Evolutionary conservation across 1,284 basidiomycete genomes (phyloP).

Genomic region (Anthracocystis panici-leucophaei): DNA sequence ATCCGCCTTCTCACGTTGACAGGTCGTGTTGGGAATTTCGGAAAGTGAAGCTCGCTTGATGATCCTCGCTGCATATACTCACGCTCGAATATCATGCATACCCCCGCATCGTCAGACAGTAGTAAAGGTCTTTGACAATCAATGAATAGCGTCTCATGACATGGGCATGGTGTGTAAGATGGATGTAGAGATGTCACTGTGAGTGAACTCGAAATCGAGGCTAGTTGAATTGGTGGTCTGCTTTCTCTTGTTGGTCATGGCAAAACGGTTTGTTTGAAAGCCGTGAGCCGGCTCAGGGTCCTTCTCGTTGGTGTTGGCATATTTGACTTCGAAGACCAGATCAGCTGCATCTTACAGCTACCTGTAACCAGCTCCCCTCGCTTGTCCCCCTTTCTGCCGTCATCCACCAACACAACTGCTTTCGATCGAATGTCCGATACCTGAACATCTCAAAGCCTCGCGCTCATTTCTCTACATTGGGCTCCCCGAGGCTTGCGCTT

Average conservation of each 20-base stretch:
- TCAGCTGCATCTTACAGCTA: too few relatives aligned
- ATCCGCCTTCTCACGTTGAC: too few relatives aligned
- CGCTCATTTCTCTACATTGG: not conserved
- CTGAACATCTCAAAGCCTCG: not conserved
- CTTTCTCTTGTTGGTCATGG: not conserved
- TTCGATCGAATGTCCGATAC: not conserved
- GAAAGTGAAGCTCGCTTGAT: constrained; percentile 35
- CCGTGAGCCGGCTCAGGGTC: constrained; percentile 30
- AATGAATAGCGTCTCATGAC: not conserved
- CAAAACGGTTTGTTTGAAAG: constrained; percentile 25
- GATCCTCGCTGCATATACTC: not conserved
- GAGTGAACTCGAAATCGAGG: too few relatives aligned
- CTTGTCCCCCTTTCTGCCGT: not conserved
- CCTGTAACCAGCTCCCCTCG: not conserved
- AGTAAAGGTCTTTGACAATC: not conserved
- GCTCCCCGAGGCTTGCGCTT: not conserved
- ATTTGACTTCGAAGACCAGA: not conserved
- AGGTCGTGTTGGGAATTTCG: constrained; percentile 18
- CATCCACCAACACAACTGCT: too few relatives aligned
- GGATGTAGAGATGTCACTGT: too few relatives aligned
- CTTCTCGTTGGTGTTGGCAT: not conserved
- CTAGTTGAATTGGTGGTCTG: too few relatives aligned
- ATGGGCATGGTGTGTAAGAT: too few relatives aligned
- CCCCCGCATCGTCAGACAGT: not conserved
- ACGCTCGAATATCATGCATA: constrained; percentile 9